Percentiles rank a stretch among this genome's conserved stretches.
Evolutionary conservation across 768 basidiomycete species (phyloP).

Genomic region (Mrakia frigida): DNA sequence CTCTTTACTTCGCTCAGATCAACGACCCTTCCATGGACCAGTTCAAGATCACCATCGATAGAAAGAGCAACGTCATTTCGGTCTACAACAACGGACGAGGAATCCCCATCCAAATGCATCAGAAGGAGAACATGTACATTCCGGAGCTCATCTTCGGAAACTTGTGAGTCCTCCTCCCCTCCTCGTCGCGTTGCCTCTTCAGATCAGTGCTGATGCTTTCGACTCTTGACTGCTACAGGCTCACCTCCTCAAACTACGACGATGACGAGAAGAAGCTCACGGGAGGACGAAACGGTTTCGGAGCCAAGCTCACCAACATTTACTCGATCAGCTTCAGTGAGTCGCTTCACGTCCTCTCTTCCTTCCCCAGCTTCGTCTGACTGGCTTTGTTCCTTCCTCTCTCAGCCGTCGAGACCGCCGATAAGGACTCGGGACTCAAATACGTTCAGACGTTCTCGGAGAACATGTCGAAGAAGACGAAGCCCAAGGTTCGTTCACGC

Average conservation of each 20-base stretch:
- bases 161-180: slow-evolving; percentile 48
- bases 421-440: slow-evolving; percentile 76
- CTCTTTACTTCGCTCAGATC: slow-evolving; percentile 53
- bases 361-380: neutral
- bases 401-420: slow-evolving; percentile 77
- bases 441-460: slow-evolving; percentile 91
- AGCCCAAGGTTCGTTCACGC: slow-evolving; percentile 57
- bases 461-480: slow-evolving; percentile 84
- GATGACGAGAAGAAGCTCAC: slow-evolving; percentile 98
- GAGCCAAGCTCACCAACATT: slow-evolving; percentile 96
- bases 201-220: neutral
- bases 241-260: slow-evolving; percentile 95
- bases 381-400: too few relatives aligned
- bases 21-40: slow-evolving; percentile 88
- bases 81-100: slow-evolving; percentile 94
- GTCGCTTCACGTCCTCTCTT: slow-evolving; percentile 25
- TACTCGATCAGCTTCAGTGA: slow-evolving; percentile 87
- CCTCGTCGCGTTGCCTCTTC: neutral
- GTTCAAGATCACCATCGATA: slow-evolving; percentile 79
- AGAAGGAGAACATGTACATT: slow-evolving; percentile 86
- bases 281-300: slow-evolving; percentile 96
- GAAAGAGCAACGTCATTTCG: slow-evolving; percentile 76
- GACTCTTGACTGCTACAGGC: slow-evolving; percentile 36
- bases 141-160: slow-evolving; percentile 97
- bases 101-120: slow-evolving; percentile 94